Percentiles rank a stretch among this genome's conserved stretches.
These are phyloP conservation scores for Pyrenochaeta sp. DNA, from an alignment of 2,329 filamentous ascomycete genomes.

Conservation along the genomic window DNA sequence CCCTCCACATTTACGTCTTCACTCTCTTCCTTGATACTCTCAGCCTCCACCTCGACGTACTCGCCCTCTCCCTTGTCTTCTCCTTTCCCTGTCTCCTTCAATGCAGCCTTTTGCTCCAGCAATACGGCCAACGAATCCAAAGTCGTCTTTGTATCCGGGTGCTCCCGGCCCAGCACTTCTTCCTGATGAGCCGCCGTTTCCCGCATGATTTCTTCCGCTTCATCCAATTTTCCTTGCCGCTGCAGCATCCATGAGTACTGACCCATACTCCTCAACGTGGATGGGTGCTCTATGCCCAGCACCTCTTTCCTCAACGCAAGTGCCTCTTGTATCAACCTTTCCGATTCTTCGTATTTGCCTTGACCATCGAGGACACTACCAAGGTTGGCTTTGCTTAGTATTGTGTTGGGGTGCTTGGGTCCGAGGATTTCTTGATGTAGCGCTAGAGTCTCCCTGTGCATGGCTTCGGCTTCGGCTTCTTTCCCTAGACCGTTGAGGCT, in stretches of 20 bases:
- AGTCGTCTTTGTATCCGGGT: conserved; percentile 8
- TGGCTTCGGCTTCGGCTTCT: neutral
- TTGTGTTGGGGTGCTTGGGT: neutral
- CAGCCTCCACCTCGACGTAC: too few species aligned
- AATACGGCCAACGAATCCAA: too few species aligned
- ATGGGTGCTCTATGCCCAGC: neutral
- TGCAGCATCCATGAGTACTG: neutral
- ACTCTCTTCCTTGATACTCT: too few species aligned
- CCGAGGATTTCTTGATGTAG: neutral
- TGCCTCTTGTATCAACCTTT: neutral
- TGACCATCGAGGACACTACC: neutral
- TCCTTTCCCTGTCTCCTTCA: too few species aligned
- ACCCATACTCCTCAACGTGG: conserved; percentile 1
- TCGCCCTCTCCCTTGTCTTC: too few species aligned
- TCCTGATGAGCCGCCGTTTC: neutral
- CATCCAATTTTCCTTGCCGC: neutral
- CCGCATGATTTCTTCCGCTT: conserved; percentile 1
- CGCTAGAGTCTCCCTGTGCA: neutral
- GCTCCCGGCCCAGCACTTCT: conserved; percentile 1
- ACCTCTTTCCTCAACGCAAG: neutral
- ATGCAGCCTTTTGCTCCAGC: too few species aligned
- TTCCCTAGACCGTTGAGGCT: neutral
- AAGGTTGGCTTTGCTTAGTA: neutral
- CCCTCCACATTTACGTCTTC: too few species aligned
- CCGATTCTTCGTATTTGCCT: neutral